phyloP scores from a whole-genome alignment of 306 rosid genomes.

The Begonia masoniana region DNA sequence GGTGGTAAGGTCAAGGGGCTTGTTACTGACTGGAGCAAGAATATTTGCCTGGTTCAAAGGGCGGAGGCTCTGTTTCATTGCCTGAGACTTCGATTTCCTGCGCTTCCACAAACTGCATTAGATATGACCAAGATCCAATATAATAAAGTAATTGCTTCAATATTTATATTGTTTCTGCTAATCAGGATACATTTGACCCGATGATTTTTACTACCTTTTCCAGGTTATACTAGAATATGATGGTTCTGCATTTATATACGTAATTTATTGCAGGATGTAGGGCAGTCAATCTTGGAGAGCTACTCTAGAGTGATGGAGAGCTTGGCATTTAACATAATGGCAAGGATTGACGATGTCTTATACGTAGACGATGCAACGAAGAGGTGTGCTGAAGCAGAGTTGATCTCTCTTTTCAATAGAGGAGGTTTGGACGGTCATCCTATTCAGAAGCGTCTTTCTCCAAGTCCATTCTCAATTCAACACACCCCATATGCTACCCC shows the following conservation, averaged over 20 bases:
- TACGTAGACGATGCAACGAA: conserved; percentile 72
- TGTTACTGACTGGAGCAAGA: conserved; percentile 47
- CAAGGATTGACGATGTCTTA: conserved; percentile 83
- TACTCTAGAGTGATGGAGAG: conserved; percentile 97
- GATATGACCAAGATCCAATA: conserved; percentile 92
- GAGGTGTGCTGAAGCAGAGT: conserved; percentile 52
- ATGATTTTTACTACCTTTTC: too few species aligned
- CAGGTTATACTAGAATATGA: not conserved
- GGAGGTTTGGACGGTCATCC: conserved; percentile 75
- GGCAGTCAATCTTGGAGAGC: conserved; percentile 93
- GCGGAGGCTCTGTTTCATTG: conserved; percentile 71
- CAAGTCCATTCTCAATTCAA: conserved; percentile 84
- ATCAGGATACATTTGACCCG: too few species aligned
- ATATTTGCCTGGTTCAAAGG: conserved; percentile 41
- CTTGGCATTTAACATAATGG: conserved; percentile 89
- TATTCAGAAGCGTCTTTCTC: conserved; percentile 76
- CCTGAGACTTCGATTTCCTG: conserved; percentile 68
- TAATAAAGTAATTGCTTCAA: conserved; percentile 40
- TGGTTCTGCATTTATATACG: not conserved
- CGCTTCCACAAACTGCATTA: conserved; percentile 81
- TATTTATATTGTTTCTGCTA: not conserved
- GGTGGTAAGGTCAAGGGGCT: conserved; percentile 91
- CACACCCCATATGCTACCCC: conserved; percentile 78
- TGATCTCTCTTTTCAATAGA: conserved; percentile 47
- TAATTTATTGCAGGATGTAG: conserved; percentile 67